Evolutionary conservation across 768 basidiomycete genomes (phyloP).

Genomic region (Psilocybe subaeruginosa): DNA sequence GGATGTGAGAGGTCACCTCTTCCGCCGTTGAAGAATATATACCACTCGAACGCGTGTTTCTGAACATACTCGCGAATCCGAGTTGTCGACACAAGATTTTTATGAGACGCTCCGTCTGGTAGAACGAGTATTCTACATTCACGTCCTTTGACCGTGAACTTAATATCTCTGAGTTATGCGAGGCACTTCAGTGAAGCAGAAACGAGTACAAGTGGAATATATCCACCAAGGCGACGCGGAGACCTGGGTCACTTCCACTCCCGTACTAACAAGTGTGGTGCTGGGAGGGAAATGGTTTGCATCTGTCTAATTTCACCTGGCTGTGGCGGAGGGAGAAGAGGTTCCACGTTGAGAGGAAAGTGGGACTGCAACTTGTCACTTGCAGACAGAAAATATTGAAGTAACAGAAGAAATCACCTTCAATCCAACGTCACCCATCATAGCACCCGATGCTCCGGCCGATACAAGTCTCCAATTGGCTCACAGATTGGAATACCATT

Average conservation of each 20-base stretch:
- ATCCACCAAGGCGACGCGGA: slow-evolving; percentile 5
- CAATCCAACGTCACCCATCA: slow-evolving; percentile 20
- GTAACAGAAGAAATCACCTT: background rate
- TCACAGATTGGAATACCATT: slow-evolving; percentile 14
- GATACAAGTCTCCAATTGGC: slow-evolving; percentile 3
- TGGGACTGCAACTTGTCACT: background rate
- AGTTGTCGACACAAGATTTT: slow-evolving; percentile 5
- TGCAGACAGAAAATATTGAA: background rate
- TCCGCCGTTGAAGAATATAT: background rate
- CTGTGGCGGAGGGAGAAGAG: background rate
- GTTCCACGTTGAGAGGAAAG: background rate
- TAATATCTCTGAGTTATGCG: slow-evolving; percentile 5
- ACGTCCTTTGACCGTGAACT: background rate
- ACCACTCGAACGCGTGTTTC: slow-evolving; percentile 12
- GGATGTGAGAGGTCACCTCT: background rate
- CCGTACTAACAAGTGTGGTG: background rate
- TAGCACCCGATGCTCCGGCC: slow-evolving; percentile 9
- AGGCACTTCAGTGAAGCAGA: background rate
- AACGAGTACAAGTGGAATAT: background rate
- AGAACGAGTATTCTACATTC: slow-evolving; percentile 14
- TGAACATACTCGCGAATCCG: slow-evolving; percentile 5
- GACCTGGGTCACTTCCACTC: background rate
- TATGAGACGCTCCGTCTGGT: slow-evolving; percentile 15
- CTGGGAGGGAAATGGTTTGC: background rate
- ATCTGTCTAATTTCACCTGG: background rate